phyloP scores from a whole-genome alignment of 495 filamentous ascomycete genomes.

The Penicillium goetzii region DNA sequence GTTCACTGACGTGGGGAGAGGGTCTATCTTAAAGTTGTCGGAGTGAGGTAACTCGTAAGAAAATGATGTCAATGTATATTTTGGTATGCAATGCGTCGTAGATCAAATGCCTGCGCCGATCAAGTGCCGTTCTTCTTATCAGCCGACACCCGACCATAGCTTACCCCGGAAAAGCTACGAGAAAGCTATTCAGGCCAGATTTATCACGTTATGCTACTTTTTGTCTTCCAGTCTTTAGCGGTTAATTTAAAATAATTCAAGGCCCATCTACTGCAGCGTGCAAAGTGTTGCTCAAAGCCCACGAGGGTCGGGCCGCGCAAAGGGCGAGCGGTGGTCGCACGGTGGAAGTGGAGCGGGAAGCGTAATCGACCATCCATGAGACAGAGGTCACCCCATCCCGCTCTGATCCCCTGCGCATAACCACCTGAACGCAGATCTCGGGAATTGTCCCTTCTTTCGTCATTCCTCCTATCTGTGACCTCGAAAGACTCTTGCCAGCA shows the following conservation, averaged over 20 bases:
- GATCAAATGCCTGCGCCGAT: neutral
- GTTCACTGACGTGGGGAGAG: neutral
- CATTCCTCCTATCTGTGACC: conserved; percentile 3
- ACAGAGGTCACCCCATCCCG: conserved; percentile 22
- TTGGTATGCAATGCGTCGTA: neutral
- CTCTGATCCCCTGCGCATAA: conserved; percentile 24
- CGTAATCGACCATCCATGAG: conserved; percentile 27
- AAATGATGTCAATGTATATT: neutral
- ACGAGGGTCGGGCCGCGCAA: neutral
- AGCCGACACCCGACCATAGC: neutral
- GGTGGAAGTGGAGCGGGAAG: conserved; percentile 37
- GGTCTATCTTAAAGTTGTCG: neutral
- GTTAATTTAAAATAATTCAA: neutral
- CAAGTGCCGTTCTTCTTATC: neutral
- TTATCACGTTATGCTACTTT: neutral
- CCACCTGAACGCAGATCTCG: conserved; percentile 15
- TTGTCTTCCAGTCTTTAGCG: neutral
- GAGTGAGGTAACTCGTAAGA: neutral
- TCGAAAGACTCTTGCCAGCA: neutral
- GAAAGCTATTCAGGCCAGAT: neutral
- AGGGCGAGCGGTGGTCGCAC: conserved; percentile 22
- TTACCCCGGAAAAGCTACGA: neutral
- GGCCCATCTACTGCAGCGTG: neutral
- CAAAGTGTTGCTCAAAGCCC: neutral
- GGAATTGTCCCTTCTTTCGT: conserved; percentile 11